Conservation (phyloP, 208 protist species). For the Trypanosoma scelopori region DNA sequence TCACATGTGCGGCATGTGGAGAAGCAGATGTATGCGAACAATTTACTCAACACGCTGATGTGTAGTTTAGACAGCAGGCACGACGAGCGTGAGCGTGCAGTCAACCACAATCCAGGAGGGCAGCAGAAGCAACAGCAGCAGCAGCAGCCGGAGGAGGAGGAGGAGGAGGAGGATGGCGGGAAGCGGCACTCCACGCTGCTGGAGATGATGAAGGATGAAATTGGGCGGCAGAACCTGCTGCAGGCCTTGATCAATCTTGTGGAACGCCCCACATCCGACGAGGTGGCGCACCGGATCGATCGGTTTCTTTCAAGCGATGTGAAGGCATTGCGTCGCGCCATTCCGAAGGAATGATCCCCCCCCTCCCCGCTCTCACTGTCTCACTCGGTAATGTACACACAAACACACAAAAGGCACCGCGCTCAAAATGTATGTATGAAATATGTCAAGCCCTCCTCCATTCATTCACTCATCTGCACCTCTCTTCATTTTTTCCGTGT, state of each 20-base stretch:
- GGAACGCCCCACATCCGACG: constrained; percentile 17
- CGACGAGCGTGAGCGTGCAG: background rate
- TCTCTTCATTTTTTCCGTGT: too few relatives aligned
- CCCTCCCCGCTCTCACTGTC: too few relatives aligned
- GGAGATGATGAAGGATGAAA: constrained; percentile 19
- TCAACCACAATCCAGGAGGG: background rate
- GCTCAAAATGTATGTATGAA: too few relatives aligned
- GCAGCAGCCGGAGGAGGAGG: background rate
- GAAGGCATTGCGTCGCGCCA: background rate
- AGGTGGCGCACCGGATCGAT: background rate
- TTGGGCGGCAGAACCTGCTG: constrained; percentile 20
- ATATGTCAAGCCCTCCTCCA: too few relatives aligned
- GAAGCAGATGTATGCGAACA: constrained; percentile 19
- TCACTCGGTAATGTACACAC: too few relatives aligned
- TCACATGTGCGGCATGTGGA: constrained; percentile 1
- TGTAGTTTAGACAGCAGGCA: background rate
- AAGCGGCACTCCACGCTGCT: constrained; percentile 4
- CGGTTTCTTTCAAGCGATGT: background rate
- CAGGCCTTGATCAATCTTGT: constrained; percentile 23
- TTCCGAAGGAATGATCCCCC: background rate
- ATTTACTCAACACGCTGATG: constrained; percentile 18
- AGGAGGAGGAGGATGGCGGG: background rate
- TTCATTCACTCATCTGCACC: too few relatives aligned
- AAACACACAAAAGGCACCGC: too few relatives aligned
- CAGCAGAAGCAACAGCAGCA: background rate